Evolutionary conservation across 1,284 basidiomycete genomes (phyloP).

Genomic region (Testicularia cyperi): DNA sequence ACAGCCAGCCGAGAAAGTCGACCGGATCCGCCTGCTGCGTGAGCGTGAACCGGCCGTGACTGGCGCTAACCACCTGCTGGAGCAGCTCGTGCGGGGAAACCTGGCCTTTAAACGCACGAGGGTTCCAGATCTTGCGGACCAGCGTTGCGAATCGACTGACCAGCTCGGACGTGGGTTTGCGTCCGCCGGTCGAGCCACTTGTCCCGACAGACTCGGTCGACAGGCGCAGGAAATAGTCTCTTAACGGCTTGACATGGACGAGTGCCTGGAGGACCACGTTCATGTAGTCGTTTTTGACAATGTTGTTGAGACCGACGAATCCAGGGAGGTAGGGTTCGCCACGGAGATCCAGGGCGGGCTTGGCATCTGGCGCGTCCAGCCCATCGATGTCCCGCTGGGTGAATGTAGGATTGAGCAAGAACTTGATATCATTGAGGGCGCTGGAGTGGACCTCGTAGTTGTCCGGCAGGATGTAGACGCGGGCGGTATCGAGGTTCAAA

Average conservation of each 20-base stretch:
- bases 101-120: constrained; percentile 77
- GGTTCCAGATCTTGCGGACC: constrained; percentile 90
- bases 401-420: constrained; percentile 84
- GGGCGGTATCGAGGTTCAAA: constrained; percentile 88
- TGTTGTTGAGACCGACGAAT: constrained; percentile 95
- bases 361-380: constrained; percentile 64
- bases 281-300: constrained; percentile 94
- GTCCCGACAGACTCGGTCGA: too few relatives aligned
- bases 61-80: constrained; percentile 88
- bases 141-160: constrained; percentile 75
- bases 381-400: constrained; percentile 64
- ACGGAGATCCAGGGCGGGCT: constrained; percentile 67
- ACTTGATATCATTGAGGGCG: constrained; percentile 88
- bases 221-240: constrained; percentile 68
- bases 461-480: constrained; percentile 97
- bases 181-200: not conserved
- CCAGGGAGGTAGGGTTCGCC: constrained; percentile 84
- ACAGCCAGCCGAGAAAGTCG: constrained; percentile 92
- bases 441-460: constrained; percentile 91
- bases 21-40: constrained; percentile 93
- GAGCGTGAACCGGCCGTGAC: constrained; percentile 82
- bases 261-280: constrained; percentile 94
- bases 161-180: constrained; percentile 67
- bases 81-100: constrained; percentile 97
- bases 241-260: constrained; percentile 83